Conservation (phyloP, 208 protist genomes). For the Crithidia sp. region DNA sequence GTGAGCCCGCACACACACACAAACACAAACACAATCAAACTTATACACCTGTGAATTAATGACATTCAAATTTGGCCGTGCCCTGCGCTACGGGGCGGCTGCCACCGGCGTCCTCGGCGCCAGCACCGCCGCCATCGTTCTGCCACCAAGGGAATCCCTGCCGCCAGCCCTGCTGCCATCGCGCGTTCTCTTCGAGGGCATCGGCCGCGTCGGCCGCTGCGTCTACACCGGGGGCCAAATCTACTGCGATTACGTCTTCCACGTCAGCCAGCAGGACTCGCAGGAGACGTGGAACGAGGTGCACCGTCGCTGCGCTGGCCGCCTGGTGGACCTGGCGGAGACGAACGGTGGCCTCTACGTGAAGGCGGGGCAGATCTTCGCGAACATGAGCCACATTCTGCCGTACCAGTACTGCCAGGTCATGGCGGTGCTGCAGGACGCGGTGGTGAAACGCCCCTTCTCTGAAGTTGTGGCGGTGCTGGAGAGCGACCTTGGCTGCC, state of each 20-base stretch:
- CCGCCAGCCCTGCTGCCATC: constrained; percentile 63
- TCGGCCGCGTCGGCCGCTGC: constrained; percentile 83
- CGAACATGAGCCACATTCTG: constrained; percentile 93
- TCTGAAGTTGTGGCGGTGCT: constrained; percentile 82
- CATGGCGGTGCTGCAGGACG: constrained; percentile 85
- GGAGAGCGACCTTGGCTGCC: constrained; percentile 59
- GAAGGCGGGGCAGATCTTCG: constrained; percentile 95
- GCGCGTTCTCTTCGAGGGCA: constrained; percentile 80
- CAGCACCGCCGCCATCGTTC: constrained; percentile 42
- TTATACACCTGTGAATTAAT: not conserved
- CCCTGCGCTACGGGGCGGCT: constrained; percentile 32
- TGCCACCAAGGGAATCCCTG: constrained; percentile 74
- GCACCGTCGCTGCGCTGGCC: constrained; percentile 74
- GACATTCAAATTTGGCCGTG: constrained; percentile 16
- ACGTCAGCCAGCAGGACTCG: constrained; percentile 35
- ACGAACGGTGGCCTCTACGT: constrained; percentile 94
- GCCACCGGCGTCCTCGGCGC: constrained; percentile 27
- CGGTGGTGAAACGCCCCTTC: constrained; percentile 75
- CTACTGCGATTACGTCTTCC: constrained; percentile 76
- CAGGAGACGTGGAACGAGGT: constrained; percentile 80
- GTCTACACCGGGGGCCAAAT: constrained; percentile 64
- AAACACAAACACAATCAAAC: too few relatives aligned
- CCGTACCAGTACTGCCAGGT: constrained; percentile 88
- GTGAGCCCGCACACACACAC: too few relatives aligned
- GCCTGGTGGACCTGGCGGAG: constrained; percentile 81